A percentile compares a stretch with the other conserved stretches of the same genome.
phyloP scores from a whole-genome alignment of 2,329 filamentous ascomycete species.

The Fonsecaea multimorphosa region DNA sequence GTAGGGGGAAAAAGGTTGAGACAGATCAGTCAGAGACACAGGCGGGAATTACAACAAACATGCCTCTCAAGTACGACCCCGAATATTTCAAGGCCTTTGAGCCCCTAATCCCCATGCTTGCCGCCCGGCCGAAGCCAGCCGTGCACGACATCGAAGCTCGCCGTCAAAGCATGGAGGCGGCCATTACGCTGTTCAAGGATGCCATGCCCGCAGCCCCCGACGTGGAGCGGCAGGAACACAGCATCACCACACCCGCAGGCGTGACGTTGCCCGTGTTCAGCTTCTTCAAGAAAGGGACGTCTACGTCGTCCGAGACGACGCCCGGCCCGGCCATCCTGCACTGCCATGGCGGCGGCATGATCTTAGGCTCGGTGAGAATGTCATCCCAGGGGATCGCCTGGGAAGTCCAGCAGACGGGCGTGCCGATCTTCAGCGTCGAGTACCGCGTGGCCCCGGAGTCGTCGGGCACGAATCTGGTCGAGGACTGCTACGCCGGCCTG shows the following conservation, averaged over 20 bases:
- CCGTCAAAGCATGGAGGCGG: conserved; percentile 6
- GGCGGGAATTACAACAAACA: background rate
- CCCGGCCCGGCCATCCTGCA: conserved; percentile 40
- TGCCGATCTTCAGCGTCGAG: conserved; percentile 41
- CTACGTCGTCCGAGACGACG: conserved; percentile 31
- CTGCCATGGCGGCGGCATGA: conserved; percentile 42
- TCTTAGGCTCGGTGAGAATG: conserved; percentile 35
- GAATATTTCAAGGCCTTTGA: conserved; percentile 23
- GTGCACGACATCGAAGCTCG: conserved; percentile 18
- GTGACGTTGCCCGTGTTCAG: conserved; percentile 3
- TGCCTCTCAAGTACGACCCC: conserved; percentile 22
- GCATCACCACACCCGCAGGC: conserved; percentile 4
- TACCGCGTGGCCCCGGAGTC: conserved; percentile 42
- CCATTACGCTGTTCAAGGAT: background rate
- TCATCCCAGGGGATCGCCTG: conserved; percentile 28
- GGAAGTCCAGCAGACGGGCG: conserved; percentile 34
- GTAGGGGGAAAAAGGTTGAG: background rate
- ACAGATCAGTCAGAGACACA: background rate
- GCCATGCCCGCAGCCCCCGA: conserved; percentile 2
- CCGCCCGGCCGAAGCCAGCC: conserved; percentile 8
- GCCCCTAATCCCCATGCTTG: conserved; percentile 17
- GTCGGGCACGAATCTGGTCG: conserved; percentile 36
- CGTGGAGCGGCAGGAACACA: conserved; percentile 18
- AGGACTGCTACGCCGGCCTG: conserved; percentile 45
- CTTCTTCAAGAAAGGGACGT: conserved; percentile 13